These are phyloP conservation scores for Curvularia sp. DNA, from an alignment of 2,329 filamentous ascomycete species.

Conservation along the genomic window DNA sequence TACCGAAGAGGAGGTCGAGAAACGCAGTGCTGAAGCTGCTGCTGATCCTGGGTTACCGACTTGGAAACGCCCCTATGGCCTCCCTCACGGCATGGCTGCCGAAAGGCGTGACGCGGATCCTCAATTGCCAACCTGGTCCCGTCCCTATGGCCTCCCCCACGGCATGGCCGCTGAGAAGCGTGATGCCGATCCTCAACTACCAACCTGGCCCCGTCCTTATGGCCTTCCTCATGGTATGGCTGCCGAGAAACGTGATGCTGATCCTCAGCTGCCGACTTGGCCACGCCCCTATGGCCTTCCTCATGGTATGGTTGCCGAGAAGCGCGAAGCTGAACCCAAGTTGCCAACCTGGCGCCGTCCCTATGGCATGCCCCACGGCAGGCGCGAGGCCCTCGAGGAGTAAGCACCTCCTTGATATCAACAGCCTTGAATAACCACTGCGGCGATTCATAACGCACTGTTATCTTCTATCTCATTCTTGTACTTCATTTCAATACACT, in stretches of 20 bases:
- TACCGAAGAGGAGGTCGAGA: not conserved
- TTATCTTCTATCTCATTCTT: not conserved
- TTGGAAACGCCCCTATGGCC: conserved; percentile 21
- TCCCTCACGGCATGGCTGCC: conserved; percentile 8
- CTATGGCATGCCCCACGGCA: conserved; percentile 11
- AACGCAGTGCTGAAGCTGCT: conserved; percentile 15
- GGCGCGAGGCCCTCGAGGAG: conserved; percentile 32
- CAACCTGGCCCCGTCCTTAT: conserved; percentile 14
- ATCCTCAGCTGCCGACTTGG: conserved; percentile 28
- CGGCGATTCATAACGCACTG: not conserved
- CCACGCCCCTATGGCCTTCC: conserved; percentile 23
- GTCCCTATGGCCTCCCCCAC: conserved; percentile 24
- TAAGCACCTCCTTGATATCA: conserved; percentile 1
- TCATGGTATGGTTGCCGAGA: conserved; percentile 20
- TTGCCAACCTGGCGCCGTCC: not conserved
- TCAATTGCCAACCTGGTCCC: conserved; percentile 15
- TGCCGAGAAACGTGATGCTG: conserved; percentile 44
- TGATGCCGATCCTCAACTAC: conserved; percentile 38
- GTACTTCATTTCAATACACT: conserved; percentile 9
- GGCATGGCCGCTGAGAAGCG: conserved; percentile 34
- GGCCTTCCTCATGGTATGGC: conserved; percentile 17
- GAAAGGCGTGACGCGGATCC: conserved; percentile 45
- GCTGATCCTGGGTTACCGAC: conserved; percentile 9
- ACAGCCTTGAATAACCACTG: not conserved
- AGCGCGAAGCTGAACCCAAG: conserved; percentile 47